phyloP scores from a whole-genome alignment of 306 rosid genomes.

The cucumber (Cucumis sativus) region DNA sequence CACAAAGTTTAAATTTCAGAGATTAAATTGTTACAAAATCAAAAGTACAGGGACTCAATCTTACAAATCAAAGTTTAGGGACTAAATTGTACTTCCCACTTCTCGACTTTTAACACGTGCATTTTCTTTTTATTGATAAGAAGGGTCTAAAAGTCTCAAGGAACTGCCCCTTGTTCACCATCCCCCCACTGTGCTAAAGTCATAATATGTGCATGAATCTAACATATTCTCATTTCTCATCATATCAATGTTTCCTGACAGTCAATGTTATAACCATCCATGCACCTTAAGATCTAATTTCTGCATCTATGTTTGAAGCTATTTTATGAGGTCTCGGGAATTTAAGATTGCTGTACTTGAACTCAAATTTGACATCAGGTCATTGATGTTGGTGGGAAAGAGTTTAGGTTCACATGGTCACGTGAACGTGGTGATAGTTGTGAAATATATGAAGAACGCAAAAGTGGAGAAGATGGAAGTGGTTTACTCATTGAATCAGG shows the following conservation, averaged over 20 bases:
- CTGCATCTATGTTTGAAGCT: conserved; percentile 1
- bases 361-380: conserved; percentile 34
- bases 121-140: background rate
- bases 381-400: conserved; percentile 91
- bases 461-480: conserved; percentile 64
- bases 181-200: background rate
- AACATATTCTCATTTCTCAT: background rate
- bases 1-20: no score
- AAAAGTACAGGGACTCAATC: no score
- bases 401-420: conserved; percentile 81
- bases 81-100: background rate
- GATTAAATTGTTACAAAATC: no score
- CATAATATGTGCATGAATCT: background rate
- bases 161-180: background rate
- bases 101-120: background rate
- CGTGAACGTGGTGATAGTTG: conserved; percentile 67
- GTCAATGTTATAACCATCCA: background rate
- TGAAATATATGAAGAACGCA: conserved; percentile 76
- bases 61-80: no score
- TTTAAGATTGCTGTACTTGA: background rate
- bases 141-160: background rate
- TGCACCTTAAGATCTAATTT: background rate
- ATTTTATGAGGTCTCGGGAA: background rate
- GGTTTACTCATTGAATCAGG: conserved; percentile 90
- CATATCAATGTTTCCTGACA: background rate